Evolutionary conservation across 176 grass and related monocot genomes (phyloP), one percentile per base, ranked within the genome.

Genomic region (Cenchrus purpureus): DNA sequence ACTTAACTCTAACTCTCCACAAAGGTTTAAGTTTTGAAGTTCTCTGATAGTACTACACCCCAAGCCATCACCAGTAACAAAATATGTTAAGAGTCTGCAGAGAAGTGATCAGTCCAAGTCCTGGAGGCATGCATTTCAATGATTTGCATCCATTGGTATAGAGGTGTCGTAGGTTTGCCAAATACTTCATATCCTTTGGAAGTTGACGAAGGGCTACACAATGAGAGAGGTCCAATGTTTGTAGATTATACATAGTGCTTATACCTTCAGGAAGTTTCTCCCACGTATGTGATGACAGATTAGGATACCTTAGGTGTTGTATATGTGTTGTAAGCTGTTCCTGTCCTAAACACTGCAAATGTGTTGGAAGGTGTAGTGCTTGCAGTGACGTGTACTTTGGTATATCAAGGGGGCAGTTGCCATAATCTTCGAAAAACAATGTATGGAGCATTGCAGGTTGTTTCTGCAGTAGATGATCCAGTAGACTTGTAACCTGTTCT

Each of bases 71-170:
- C 81, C 57, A 7, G 6, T 17, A 3, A 83, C 29, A 74, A 74
- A 83, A 62, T n/a, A 73, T 64, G 81, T 83, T 63, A 45, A 45
- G 45, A 32, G 68, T 74, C 28, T 64, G 44, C 0, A 83, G n/a
- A 71, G 69, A 83, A 83, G 44, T 83, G 4, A 83, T 15, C 4
- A 52, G 56, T 60, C 68, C 17, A 0, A 83, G 81, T 4, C 20
- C 81, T 34, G 34, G 64, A 85, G 83, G 83, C 74, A 78, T 85
- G 42, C 2, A 70, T 17, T 17, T 15, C 4, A 78, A 16, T 85
- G 74, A 60, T 78, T 0, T 4, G 12, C 54, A 85, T 40, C 65
- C 73, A 6, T 13, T 13, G 4, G 61, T 79, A 12, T 61, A 85
- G 2, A 85, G 16, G 43, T 85, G 65, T 7, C 28, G 28, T 0